Base-by-base conservation (phyloP, 2,329 filamentous ascomycete species). In the Colletotrichum trifolii region DNA sequence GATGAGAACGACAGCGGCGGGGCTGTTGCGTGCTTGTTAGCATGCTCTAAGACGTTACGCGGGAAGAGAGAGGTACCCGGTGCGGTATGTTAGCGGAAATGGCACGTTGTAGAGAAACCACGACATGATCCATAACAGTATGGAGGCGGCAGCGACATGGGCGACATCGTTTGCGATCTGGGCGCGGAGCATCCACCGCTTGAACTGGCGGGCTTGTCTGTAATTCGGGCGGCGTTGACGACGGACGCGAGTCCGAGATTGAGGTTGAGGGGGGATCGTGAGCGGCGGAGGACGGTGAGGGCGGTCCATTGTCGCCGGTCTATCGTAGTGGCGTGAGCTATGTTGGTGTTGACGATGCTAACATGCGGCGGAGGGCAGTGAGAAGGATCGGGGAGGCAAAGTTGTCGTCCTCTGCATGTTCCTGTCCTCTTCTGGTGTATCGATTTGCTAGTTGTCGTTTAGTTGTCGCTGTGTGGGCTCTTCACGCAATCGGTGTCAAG, bases 101-200 rank as follows among this genome's bases (percentile, higher is more conserved):
- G 69, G 48, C 56, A 73, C 71, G n/a, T 72, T 73, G 47, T 68
- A 66, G 34, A 77, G 64, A 64, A 76, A 77, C 58, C 74, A 71
- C 34, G 69, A 71, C 73, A 77, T 71, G 63, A 76, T 72, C 62
- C 75, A 60, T 45, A 75, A 65, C 59, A 75, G 67, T 50, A 76
- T 68, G 64, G 74, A 67, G 67, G 74, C 74, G 43, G 72, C 69
- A 13, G 74, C 60, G 36, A 75, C 69, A 57, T 77, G 75, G 62
- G 69, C 60, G 9, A 76, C 73, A 52, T 77, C 74, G 53, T 70
- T 69, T 2, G 71, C 68, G 9, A 77, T 69, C 48, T 72, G 70
- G 47, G 76, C 60, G 69, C 60, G 47, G 17, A 67, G 38, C 10
- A 60, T 40, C 49, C 57, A 66, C 11, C 52, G 61, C 55, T 52